A percentile compares a stretch with the other conserved stretches of the same genome.
These are phyloP conservation scores for Houttuynia cordata DNA, from an alignment of 164 flowering plant genomes.

Conservation along the genomic window DNA sequence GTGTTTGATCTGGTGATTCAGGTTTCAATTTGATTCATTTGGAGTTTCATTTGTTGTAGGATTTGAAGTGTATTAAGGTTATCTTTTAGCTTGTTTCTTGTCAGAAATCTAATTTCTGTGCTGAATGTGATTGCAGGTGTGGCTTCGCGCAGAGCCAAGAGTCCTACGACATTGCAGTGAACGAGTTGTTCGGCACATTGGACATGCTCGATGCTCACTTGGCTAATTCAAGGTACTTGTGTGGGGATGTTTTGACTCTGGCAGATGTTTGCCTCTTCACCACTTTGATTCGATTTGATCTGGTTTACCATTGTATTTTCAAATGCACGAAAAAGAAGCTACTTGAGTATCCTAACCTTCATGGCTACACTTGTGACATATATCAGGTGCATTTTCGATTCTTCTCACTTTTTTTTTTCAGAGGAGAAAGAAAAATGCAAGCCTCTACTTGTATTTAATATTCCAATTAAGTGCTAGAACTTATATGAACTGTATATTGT, in stretches of 20 bases:
- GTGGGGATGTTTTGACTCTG: conserved; percentile 70
- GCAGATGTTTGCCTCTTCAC: conserved; percentile 88
- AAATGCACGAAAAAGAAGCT: conserved; percentile 94
- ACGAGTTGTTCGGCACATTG: conserved; percentile 51
- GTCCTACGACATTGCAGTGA: conserved; percentile 76
- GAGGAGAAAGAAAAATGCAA: too few species aligned
- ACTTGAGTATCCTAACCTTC: conserved; percentile 65
- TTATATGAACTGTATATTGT: too few species aligned
- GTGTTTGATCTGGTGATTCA: too few species aligned
- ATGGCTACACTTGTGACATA: conserved; percentile 74
- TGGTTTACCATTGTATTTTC: conserved; percentile 75
- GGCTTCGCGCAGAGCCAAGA: conserved; percentile 96
- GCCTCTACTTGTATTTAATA: not conserved
- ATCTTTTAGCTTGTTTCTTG: too few species aligned
- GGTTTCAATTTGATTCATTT: too few species aligned
- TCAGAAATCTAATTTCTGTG: too few species aligned
- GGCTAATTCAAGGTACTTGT: conserved; percentile 53
- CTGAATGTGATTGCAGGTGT: conserved; percentile 35
- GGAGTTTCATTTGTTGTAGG: too few species aligned
- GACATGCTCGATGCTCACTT: conserved; percentile 71
- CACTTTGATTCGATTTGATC: conserved; percentile 82
- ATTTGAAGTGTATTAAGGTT: too few species aligned
- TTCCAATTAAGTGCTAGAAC: not conserved
- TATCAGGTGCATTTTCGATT: conserved; percentile 48
- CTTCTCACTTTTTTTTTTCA: not conserved